Conservation (phyloP, 2,329 filamentous ascomycete species). For the Aspergillus melleus region DNA sequence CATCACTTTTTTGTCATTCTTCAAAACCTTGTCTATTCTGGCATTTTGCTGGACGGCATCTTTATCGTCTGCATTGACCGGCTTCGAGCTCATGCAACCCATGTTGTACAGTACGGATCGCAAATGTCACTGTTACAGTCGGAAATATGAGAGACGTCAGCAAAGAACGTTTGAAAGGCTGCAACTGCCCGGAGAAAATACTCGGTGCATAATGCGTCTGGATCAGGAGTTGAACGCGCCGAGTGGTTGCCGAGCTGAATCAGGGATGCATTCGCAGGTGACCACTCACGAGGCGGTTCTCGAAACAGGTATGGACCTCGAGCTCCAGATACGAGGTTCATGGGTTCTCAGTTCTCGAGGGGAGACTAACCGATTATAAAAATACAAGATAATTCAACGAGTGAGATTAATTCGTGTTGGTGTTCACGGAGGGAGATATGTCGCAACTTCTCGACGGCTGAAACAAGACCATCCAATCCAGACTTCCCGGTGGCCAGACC, state of each 20-base stretch:
- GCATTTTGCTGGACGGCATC: slow-evolving; percentile 45
- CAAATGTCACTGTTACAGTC: background rate
- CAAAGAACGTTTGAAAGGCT: background rate
- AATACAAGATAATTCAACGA: background rate
- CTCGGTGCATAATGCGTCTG: background rate
- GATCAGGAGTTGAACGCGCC: background rate
- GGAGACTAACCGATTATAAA: background rate
- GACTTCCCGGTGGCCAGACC: background rate
- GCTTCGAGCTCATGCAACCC: slow-evolving; percentile 48
- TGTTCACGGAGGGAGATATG: background rate
- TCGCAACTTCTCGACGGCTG: background rate
- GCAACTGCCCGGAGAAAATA: background rate
- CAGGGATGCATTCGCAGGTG: slow-evolving; percentile 16
- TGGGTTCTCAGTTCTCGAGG: background rate
- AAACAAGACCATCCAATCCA: background rate
- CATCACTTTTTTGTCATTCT: slow-evolving; percentile 83
- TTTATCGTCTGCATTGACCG: slow-evolving; percentile 40
- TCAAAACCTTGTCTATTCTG: slow-evolving; percentile 84
- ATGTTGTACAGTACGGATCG: slow-evolving; percentile 28
- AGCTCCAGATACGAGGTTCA: background rate
- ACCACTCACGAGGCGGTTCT: slow-evolving; percentile 9
- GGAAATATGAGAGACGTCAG: background rate
- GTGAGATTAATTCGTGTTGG: background rate
- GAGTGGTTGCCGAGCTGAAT: slow-evolving; percentile 13
- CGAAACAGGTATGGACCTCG: slow-evolving; percentile 15